phyloP scores from a whole-genome alignment of 441 rosid species.

The Erodium chrysanthum region DNA sequence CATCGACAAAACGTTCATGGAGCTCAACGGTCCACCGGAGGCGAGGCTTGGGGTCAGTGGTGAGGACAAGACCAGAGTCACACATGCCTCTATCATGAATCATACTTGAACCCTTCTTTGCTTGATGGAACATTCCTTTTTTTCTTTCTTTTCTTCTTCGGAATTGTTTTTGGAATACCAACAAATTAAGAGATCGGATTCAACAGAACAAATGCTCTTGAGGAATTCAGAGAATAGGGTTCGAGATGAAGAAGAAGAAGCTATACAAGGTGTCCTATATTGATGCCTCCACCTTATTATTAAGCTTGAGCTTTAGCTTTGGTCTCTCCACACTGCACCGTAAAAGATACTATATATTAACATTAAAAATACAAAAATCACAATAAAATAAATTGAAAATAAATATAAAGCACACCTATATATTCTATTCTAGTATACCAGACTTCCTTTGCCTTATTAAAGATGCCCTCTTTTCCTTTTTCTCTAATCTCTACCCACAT shows the following conservation, averaged over 20 bases:
- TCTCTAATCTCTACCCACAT: conserved; percentile 4
- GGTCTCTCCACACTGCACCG: conserved; percentile 10
- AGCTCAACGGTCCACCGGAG: conserved; percentile 98
- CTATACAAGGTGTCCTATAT: background rate
- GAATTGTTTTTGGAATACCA: conserved; percentile 25
- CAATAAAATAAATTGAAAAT: background rate
- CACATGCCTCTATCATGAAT: conserved; percentile 84
- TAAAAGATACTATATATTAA: conserved; percentile 15
- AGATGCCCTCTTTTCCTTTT: conserved; percentile 18
- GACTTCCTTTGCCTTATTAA: conserved; percentile 22
- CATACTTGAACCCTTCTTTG: conserved; percentile 83
- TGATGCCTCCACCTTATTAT: background rate
- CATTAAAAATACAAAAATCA: background rate
- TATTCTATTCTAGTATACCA: conserved; percentile 18
- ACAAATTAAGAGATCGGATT: conserved; percentile 28
- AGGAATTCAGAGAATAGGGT: conserved; percentile 49
- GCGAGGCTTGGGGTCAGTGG: conserved; percentile 99
- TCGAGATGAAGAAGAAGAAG: conserved; percentile 31
- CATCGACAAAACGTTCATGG: conserved; percentile 98
- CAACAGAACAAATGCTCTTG: conserved; percentile 62
- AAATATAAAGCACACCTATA: conserved; percentile 14
- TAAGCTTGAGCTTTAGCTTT: background rate
- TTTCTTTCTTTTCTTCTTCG: conserved; percentile 18
- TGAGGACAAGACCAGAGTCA: conserved; percentile 91
- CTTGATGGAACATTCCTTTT: conserved; percentile 69